Evolutionary conservation across 179 eudicot species (phyloP), one percentile per base, ranked within the genome.

Genomic region (Actinidia polygama): DNA sequence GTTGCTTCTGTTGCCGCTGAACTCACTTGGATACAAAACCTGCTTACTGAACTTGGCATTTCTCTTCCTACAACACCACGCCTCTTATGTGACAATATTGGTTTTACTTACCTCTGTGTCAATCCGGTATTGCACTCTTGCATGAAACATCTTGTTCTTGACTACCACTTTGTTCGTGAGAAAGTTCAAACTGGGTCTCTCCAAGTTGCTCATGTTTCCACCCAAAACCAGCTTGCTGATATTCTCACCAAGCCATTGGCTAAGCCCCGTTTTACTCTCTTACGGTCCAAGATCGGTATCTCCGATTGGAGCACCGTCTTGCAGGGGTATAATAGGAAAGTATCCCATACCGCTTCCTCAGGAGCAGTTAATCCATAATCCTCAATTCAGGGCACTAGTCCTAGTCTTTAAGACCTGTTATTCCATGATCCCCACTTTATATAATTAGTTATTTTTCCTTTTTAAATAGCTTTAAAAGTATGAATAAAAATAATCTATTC

Each of bases 211-310:
- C 62, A 53, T 74, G 62, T 74, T 44, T 50, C 62, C 36, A 74
- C 63, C 8, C 55, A 21, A 19, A 46, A 53, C 21, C 18, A 74
- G 12, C 78, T 74, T 53, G 78, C 14, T 21, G 61, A 74, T 58
- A 51, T 74, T n/a, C 78, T 74, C 21, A 74, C 61, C 1, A 74
- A 74, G 61, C 78, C 78, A n/a, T n/a, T n/a, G n/a, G n/a, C n/a
- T n/a, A n/a, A n/a, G n/a, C n/a, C n/a, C n/a, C n/a, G n/a, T n/a
- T n/a, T n/a, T n/a, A n/a, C n/a, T n/a, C n/a, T n/a, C n/a, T n/a
- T n/a, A n/a, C n/a, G n/a, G n/a, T n/a, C n/a, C n/a, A n/a, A n/a
- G n/a, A n/a, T n/a, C n/a, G n/a, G n/a, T n/a, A n/a, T n/a, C n/a
- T n/a, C n/a, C n/a, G n/a, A n/a, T n/a, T n/a, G n/a, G n/a, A n/a